Evolutionary conservation across 2,329 filamentous ascomycete species (phyloP).

Genomic region (Colletotrichum truncatum): DNA sequence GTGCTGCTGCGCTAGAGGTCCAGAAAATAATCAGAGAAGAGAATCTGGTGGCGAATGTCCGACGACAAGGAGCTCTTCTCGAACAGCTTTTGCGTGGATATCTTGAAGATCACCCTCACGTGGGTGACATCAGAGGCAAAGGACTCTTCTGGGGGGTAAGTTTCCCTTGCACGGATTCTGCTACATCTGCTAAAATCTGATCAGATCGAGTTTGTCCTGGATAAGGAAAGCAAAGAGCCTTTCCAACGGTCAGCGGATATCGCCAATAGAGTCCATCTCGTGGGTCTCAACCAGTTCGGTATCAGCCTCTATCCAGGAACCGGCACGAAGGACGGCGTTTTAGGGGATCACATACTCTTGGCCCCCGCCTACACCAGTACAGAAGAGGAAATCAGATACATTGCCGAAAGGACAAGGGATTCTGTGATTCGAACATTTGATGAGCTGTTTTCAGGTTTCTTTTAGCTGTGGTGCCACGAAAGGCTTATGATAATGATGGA

Average conservation of each 20-base stretch:
- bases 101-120: conserved; percentile 36
- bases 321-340: conserved; percentile 34
- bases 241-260: conserved; percentile 41
- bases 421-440: conserved; percentile 23
- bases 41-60: conserved; percentile 66
- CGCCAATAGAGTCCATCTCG: conserved; percentile 33
- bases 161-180: neutral
- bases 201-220: conserved; percentile 39
- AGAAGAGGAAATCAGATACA: conserved; percentile 25
- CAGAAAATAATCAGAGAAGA: conserved; percentile 67
- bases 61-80: conserved; percentile 53
- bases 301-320: conserved; percentile 55
- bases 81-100: conserved; percentile 31
- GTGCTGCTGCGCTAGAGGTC: conserved; percentile 70
- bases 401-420: conserved; percentile 31
- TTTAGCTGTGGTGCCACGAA: no score
- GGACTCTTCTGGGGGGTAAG: conserved; percentile 42
- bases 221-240: conserved; percentile 37
- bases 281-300: conserved; percentile 54
- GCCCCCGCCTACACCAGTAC: conserved; percentile 30
- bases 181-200: neutral
- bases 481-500: no score
- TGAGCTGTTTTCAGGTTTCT: neutral
- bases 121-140: conserved; percentile 41
- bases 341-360: conserved; percentile 36